Evolutionary conservation across 257 asterid genomes (phyloP).

Genomic region (Avicennia marina): DNA sequence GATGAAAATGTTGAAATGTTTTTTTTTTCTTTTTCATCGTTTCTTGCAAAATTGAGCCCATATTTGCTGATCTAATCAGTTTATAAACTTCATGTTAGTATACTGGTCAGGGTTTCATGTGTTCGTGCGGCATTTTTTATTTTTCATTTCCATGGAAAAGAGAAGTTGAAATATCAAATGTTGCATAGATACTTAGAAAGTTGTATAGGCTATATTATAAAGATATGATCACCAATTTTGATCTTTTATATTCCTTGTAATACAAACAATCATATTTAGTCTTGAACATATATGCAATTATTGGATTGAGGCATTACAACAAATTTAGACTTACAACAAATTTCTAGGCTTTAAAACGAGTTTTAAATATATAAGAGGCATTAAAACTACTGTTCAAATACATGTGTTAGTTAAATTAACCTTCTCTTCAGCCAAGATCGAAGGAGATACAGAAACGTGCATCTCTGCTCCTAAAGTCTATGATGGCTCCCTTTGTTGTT

Average conservation of each 20-base stretch:
- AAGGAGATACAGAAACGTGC: not conserved
- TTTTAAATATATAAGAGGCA: not conserved
- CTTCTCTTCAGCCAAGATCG: not conserved
- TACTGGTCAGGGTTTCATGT: too few species aligned
- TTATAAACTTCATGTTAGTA: too few species aligned
- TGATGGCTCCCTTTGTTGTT: not conserved
- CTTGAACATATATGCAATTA: too few species aligned
- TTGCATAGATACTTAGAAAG: not conserved
- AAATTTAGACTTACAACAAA: too few species aligned
- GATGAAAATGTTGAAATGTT: too few species aligned
- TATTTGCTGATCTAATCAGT: too few species aligned
- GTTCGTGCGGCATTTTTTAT: too few species aligned
- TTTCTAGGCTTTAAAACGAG: not conserved
- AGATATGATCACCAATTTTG: not conserved
- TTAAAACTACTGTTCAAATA: not conserved
- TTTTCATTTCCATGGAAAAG: not conserved
- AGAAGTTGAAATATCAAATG: not conserved
- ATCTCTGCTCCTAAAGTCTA: not conserved
- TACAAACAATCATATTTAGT: not conserved
- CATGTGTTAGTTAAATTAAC: not conserved
- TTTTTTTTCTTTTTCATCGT: too few species aligned
- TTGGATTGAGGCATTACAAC: too few species aligned
- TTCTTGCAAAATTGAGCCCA: too few species aligned
- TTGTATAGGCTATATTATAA: not conserved
- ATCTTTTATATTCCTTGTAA: not conserved